Conservation (phyloP, 345 rosid species). For the Citrus sp. region DNA sequence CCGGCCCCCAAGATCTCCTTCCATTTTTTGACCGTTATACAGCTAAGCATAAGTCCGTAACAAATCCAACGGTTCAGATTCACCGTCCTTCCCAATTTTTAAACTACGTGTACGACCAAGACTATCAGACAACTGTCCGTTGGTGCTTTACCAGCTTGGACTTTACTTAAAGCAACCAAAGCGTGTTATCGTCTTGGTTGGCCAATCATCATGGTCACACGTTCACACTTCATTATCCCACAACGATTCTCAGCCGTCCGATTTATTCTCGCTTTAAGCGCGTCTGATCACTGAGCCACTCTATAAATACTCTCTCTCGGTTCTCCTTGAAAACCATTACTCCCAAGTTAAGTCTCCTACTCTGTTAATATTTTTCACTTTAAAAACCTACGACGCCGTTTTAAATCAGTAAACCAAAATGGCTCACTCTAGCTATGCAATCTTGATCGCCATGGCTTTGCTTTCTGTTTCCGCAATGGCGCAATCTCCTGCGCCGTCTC, state of each 20-base stretch:
- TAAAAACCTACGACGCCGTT: too few relatives aligned
- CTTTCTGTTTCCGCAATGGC: constrained; percentile 10
- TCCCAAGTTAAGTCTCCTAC: too few relatives aligned
- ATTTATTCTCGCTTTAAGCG: not conserved
- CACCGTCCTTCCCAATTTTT: not conserved
- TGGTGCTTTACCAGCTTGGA: not conserved
- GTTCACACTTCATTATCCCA: not conserved
- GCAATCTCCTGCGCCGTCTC: constrained; percentile 19
- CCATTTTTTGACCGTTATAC: constrained; percentile 11
- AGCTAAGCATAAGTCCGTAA: not conserved
- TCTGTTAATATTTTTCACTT: too few relatives aligned
- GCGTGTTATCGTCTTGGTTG: not conserved
- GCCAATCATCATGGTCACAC: not conserved
- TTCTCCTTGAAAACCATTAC: too few relatives aligned
- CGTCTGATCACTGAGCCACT: not conserved
- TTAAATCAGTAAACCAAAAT: not conserved
- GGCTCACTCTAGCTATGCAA: not conserved
- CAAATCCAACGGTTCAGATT: not conserved
- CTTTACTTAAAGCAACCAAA: not conserved
- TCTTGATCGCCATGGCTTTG: not conserved
- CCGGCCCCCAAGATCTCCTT: not conserved
- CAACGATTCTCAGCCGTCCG: not conserved
- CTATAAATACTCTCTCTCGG: not conserved
- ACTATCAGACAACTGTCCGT: not conserved
- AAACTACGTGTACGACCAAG: not conserved